A percentile compares a stretch with the other conserved stretches of the same genome.
Evolutionary conservation across 441 rosid species (phyloP).

Genomic region (Croton setiger): DNA sequence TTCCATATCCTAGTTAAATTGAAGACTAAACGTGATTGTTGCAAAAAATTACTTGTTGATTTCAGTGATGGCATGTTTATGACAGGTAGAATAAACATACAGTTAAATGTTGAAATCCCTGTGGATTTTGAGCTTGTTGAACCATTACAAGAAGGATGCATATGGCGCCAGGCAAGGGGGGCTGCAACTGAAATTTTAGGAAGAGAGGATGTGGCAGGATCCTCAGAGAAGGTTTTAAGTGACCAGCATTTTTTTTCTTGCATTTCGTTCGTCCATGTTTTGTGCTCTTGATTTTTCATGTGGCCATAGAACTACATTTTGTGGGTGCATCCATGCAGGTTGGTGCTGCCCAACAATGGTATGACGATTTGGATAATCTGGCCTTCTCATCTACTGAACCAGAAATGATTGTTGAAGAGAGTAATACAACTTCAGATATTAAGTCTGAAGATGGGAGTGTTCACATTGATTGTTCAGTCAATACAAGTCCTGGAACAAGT

Average conservation of each 20-base stretch:
- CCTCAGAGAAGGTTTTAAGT: constrained; percentile 60
- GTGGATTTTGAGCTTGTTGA: constrained; percentile 64
- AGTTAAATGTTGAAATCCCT: constrained; percentile 65
- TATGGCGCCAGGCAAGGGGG: constrained; percentile 91
- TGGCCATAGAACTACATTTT: constrained; percentile 17
- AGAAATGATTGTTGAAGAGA: constrained; percentile 43
- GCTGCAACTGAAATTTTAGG: constrained; percentile 51
- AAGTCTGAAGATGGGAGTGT: constrained; percentile 38
- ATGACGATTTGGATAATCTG: constrained; percentile 79
- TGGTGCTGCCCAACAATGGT: constrained; percentile 86
- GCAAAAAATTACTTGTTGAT: background rate
- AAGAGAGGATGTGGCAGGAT: constrained; percentile 37
- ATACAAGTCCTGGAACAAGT: constrained; percentile 81
- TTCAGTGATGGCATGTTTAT: constrained; percentile 11
- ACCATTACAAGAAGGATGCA: constrained; percentile 70
- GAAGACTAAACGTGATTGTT: background rate
- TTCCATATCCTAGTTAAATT: background rate
- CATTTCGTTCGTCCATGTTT: background rate
- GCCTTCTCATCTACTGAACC: constrained; percentile 54
- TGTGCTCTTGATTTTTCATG: constrained; percentile 7
- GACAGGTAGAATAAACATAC: constrained; percentile 70
- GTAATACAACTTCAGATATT: constrained; percentile 25
- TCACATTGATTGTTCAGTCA: constrained; percentile 55
- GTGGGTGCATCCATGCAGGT: constrained; percentile 51
- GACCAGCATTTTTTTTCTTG: background rate